Evolutionary conservation across 805 yeast genomes (phyloP), one percentile per base, ranked within the genome.

Genomic region (Maudiozyma turicensis): DNA sequence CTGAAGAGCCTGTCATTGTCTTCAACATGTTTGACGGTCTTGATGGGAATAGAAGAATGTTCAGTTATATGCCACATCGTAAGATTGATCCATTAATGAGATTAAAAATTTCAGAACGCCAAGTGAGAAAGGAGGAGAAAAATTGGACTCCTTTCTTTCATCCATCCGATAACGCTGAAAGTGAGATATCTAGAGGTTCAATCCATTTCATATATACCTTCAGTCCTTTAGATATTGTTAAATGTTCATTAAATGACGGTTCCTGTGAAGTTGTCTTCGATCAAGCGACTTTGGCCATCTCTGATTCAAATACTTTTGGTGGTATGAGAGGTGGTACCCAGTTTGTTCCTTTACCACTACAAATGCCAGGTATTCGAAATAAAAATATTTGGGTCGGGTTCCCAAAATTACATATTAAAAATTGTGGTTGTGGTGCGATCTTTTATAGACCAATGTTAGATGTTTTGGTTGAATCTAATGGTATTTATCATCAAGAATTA

Each of bases 261-360:
- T 29, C 38, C 38, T 58, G 59, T 50, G 43, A 48, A 13, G 41
- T 45, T 28, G 54, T 52, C 10, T 57, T 57, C 46, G 51, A 54
- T 43, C 52, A 48, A 9, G 49, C 47, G 2, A 51, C 52, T 5
- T 29, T 54, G 38, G 46, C 35, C 26, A 30, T 51, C 8, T 48
- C 48, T n/a, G 50, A 49, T 11, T 51, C 50, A n/a, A 49, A 52
- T 43, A 45, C 47, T 15, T 53, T 50, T 37, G 50, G 45, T 13
- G 57, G 51, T 14, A 47, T 52, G 47, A 52, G 61, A 47, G 59
- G 61, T 48, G 61, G 58, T 28, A 54, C 61, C 8, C 61, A 56
- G 38, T 54, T 45, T 43, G 47, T 55, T 20, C 52, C 46, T 11
- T 44, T 58, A 42, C 60, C 60, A 8, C 48, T 41, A 30, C 29